Base-by-base conservation (phyloP, 352 stramenopile species). In the Phytopythium ostracodes region DNA sequence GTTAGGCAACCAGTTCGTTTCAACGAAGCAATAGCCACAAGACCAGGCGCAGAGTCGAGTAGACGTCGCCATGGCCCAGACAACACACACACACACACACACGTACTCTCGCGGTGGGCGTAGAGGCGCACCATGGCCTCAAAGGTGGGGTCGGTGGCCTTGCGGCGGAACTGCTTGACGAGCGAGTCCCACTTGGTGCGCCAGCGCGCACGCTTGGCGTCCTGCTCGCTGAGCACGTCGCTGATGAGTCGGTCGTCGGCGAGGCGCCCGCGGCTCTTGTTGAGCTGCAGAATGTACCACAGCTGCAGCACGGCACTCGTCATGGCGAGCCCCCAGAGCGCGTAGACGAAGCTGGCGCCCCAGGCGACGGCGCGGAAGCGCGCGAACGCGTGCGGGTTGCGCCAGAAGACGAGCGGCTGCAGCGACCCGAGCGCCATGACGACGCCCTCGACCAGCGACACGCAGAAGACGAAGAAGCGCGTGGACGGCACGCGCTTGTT, bases 111-210 rank as follows among this genome's bases (percentile, higher is more conserved):
- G 40, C 87, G 84, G 58, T 94, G 85, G 4, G 85, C 85, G 62
- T 90, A 94, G 15, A 94, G 76, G n/a, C 81, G 77, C 63, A 94
- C 79, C 36, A 94, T 85, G 18, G 85, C 83, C 52, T 94, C 82
- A 40, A 94, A 94, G 18, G 85, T 91, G 29, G 83, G 72, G 51
- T 92, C 83, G 33, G 75, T 86, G 17, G 72, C 64, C 46, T 87
- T 83, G 22, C 69, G 67, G 57, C 87, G 67, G 57, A 92, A 75
- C 50, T 91, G 77, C 56, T 82, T 86, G 22, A 89, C 79, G 27
- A 94, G 65, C 51, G 78, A 77, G n/a, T 79, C 65, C 85, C 85
- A 94, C 64, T 94, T 94, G 58, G 72, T 78, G 15, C 73, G 66
- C 85, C 85, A 94, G 35, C 75, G 43, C 24, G 71, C 74, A 33